Evolutionary conservation across 176 grass and related monocot genomes (phyloP).

Genomic region (Pontederia crassipes): DNA sequence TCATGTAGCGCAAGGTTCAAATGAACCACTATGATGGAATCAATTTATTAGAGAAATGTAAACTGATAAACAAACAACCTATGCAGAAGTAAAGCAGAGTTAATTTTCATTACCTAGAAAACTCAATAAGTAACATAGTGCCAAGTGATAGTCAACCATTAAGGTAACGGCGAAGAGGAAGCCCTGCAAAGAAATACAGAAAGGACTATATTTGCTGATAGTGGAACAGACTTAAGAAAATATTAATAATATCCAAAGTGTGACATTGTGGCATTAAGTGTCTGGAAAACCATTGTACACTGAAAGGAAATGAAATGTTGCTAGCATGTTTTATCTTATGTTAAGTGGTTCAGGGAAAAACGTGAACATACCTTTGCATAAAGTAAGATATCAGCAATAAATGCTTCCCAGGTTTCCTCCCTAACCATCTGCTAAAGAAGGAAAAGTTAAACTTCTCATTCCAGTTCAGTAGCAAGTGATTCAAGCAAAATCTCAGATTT

Average conservation of each 20-base stretch:
- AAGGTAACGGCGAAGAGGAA: constrained; percentile 64
- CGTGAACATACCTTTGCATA: constrained; percentile 57
- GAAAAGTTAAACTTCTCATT: not conserved
- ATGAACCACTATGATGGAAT: too few relatives aligned
- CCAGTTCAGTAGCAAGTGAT: too few relatives aligned
- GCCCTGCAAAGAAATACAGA: constrained; percentile 36
- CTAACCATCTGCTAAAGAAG: constrained; percentile 50
- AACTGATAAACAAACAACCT: too few relatives aligned
- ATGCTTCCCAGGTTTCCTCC: constrained; percentile 86
- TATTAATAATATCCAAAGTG: not conserved
- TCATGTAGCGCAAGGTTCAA: too few relatives aligned
- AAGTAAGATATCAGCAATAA: constrained; percentile 51
- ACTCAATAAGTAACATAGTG: constrained; percentile 61
- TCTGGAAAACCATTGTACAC: not conserved
- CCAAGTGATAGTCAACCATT: constrained; percentile 60
- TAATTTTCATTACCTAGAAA: constrained; percentile 52
- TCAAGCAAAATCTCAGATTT: too few relatives aligned
- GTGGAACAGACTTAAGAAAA: not conserved
- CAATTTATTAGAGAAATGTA: too few relatives aligned
- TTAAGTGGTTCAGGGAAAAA: not conserved
- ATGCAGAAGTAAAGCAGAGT: constrained; percentile 5
- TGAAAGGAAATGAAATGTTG: constrained; percentile 2
- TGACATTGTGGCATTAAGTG: not conserved
- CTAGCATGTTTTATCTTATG: not conserved
- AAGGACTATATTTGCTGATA: not conserved